These are phyloP conservation scores for Cantharellus anzutake DNA, from an alignment of 768 basidiomycete species.

Conservation along the genomic window DNA sequence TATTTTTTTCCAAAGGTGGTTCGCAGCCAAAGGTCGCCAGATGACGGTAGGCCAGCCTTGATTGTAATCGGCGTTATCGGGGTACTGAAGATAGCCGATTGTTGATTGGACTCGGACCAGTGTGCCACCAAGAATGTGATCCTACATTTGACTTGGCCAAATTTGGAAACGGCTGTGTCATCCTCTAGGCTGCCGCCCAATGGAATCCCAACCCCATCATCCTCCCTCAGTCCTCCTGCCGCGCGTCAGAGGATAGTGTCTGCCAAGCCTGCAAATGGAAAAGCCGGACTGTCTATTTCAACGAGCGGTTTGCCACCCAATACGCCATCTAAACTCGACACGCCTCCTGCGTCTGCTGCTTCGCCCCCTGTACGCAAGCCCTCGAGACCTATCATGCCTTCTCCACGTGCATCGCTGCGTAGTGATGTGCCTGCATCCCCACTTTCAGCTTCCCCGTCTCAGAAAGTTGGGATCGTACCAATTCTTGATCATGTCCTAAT, in stretches of 20 bases:
- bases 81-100: not conserved
- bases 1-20: constrained; percentile 37
- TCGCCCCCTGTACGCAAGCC: not conserved
- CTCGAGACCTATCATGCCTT: not conserved
- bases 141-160: constrained; percentile 62
- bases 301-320: not conserved
- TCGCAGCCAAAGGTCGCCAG: constrained; percentile 73
- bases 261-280: no score
- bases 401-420: constrained; percentile 6
- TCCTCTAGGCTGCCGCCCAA: constrained; percentile 4
- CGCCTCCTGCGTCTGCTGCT: not conserved
- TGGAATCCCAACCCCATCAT: not conserved
- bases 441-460: constrained; percentile 6
- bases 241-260: no score
- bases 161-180: not conserved
- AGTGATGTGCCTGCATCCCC: constrained; percentile 6
- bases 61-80: not conserved
- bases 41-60: constrained; percentile 50
- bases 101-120: constrained; percentile 19
- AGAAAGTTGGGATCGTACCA: not conserved
- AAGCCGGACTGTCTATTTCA: not conserved
- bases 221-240: constrained; percentile 1
- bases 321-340: constrained; percentile 1
- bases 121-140: constrained; percentile 81
- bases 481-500: constrained; percentile 55